These are phyloP conservation scores for Panaeolus cyanescens DNA, from an alignment of 768 basidiomycete species.

Conservation along the genomic window DNA sequence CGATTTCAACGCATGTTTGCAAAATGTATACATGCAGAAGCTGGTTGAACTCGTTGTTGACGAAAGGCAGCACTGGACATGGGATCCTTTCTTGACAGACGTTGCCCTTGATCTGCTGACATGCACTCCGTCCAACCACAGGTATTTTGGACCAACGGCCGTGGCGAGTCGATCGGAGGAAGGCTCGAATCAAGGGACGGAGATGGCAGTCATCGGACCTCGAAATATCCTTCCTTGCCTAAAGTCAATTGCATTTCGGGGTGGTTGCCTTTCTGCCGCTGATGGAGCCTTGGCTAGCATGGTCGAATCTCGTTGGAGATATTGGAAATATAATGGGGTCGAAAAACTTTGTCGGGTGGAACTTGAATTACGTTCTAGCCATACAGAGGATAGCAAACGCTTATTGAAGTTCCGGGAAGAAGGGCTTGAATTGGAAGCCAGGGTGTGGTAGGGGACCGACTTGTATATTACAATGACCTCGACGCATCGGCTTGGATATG, in stretches of 20 bases:
- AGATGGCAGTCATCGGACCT: background rate
- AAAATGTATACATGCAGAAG: slow-evolving; percentile 24
- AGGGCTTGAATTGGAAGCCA: slow-evolving; percentile 30
- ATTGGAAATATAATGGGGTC: slow-evolving; percentile 13
- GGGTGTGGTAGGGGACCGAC: slow-evolving; percentile 10
- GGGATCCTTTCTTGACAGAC: slow-evolving; percentile 33
- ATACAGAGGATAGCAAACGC: slow-evolving; percentile 30
- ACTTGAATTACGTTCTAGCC: slow-evolving; percentile 29
- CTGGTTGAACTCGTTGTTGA: slow-evolving; percentile 32
- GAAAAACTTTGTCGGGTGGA: slow-evolving; percentile 29
- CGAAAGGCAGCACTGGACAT: slow-evolving; percentile 34
- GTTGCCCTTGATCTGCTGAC: slow-evolving; percentile 29
- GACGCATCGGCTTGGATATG: background rate
- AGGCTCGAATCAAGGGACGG: background rate
- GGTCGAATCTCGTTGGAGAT: slow-evolving; percentile 36
- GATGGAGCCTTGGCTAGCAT: slow-evolving; percentile 34
- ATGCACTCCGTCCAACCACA: slow-evolving; percentile 10
- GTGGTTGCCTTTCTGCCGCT: slow-evolving; percentile 27
- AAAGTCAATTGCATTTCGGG: slow-evolving; percentile 28
- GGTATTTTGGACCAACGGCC: background rate
- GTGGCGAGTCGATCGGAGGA: background rate
- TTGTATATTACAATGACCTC: background rate
- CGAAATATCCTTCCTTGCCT: slow-evolving; percentile 27
- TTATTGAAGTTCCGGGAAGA: slow-evolving; percentile 31
- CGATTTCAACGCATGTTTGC: slow-evolving; percentile 30